A percentile compares a stretch with the other conserved stretches of the same genome.
These are phyloP conservation scores for Moesziomyces parantarcticus DNA, from an alignment of 1,284 basidiomycete genomes.

Conservation along the genomic window DNA sequence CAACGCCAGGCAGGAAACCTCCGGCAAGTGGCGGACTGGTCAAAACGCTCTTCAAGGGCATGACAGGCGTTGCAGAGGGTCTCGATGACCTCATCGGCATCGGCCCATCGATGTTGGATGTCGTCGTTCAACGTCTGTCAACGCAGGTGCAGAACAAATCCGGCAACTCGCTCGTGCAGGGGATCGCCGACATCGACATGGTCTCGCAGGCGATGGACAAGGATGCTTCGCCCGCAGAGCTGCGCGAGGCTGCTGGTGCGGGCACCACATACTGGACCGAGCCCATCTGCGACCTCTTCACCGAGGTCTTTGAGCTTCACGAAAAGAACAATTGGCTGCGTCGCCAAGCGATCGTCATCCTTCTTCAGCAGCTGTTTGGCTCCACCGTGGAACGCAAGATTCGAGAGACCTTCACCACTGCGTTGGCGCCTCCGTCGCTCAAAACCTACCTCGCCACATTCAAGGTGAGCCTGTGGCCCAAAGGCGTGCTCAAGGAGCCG, in stretches of 20 bases:
- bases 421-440: slow-evolving; percentile 67
- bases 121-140: slow-evolving; percentile 55
- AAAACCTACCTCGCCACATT: slow-evolving; percentile 75
- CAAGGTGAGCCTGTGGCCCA: slow-evolving; percentile 82
- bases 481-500: slow-evolving; percentile 77
- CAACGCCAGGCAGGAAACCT: slow-evolving; percentile 12
- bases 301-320: slow-evolving; percentile 92
- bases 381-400: slow-evolving; percentile 97
- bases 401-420: slow-evolving; percentile 78
- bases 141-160: slow-evolving; percentile 48
- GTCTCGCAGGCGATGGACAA: slow-evolving; percentile 51
- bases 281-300: slow-evolving; percentile 90
- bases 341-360: slow-evolving; percentile 94
- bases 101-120: slow-evolving; percentile 58
- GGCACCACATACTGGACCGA: slow-evolving; percentile 82
- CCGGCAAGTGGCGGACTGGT: slow-evolving; percentile 38
- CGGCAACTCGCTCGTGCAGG: slow-evolving; percentile 22
- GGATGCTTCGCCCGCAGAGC: slow-evolving; percentile 70
- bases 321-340: slow-evolving; percentile 95
- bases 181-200: slow-evolving; percentile 50
- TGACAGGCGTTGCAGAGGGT: slow-evolving; percentile 56
- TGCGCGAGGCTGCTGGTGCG: slow-evolving; percentile 83
- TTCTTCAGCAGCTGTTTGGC: slow-evolving; percentile 92
- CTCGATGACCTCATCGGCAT: slow-evolving; percentile 57
- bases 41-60: slow-evolving; percentile 51